Evolutionary conservation across 345 rosid genomes (phyloP), one percentile per base, ranked within the genome.

Genomic region (Trapa bicornis): DNA sequence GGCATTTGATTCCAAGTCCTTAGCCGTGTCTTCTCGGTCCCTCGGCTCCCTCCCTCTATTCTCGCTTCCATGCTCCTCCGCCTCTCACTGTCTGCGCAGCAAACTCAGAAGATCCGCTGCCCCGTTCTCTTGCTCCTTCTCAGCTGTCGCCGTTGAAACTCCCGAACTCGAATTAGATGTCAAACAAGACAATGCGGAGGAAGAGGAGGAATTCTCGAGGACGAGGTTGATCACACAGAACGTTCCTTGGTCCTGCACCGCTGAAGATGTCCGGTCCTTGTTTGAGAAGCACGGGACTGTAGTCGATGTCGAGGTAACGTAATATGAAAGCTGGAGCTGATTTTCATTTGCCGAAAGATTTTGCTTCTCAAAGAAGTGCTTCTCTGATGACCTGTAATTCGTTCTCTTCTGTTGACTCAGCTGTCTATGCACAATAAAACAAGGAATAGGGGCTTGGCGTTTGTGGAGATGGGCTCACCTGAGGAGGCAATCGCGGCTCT

Each of bases 231-330:
- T 86, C 69, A 89, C 87, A 68, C 82, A 84, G 69, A 89, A 87
- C 80, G 75, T 92, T 61, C 96, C 98, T 45, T 92, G 94, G 92
- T 70, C 71, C 32, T 74, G 81, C 71, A 87, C 95, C 35, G 65
- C 83, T 7, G 92, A 92, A 68, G 98, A 92, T 66, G 80, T 92
- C 48, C 87, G 98, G 58, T 75, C 95, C 13, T 71, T 92, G 84
- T 87, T 89, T 70, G 87, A 86, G 73, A 82, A 82, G 66, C 76
- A 78, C 67, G 98, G 95, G 38, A 80, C 71, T 22, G 96, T 87
- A 39, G 68, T 86, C 13, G 95, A 89, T 65, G 79, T 89, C 74
- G 95, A 89, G 94, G 92, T 91, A 56, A 61, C 65, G 70, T 57
- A 39, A 15, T 45, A 37, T 12, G 39, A 33, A 8, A 37, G 38